phyloP scores from a whole-genome alignment of 495 filamentous ascomycete genomes.

The Trichoderma gamsii region DNA sequence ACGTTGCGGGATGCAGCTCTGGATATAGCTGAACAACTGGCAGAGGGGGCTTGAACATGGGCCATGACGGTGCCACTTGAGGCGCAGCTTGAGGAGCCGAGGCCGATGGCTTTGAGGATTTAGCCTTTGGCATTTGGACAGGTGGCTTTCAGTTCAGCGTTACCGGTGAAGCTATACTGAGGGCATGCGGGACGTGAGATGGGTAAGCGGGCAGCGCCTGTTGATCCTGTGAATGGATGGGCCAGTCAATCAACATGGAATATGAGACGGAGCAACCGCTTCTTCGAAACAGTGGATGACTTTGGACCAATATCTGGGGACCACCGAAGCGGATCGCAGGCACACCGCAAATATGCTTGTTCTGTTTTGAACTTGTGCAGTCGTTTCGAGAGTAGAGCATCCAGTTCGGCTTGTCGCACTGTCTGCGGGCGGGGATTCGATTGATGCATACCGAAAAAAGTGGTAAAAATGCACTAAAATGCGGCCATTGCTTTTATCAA shows the following conservation, averaged over 20 bases:
- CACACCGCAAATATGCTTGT: too few species aligned
- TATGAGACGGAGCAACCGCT: too few species aligned
- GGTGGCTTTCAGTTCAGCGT: not conserved
- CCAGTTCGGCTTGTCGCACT: too few species aligned
- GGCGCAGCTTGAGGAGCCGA: constrained; percentile 16
- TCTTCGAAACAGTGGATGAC: too few species aligned
- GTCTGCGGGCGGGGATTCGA: too few species aligned
- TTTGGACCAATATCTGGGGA: too few species aligned
- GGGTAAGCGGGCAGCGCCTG: too few species aligned
- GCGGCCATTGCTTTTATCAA: constrained; percentile 8
- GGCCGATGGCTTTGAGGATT: constrained; percentile 18
- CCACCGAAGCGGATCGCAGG: too few species aligned
- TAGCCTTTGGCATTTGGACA: constrained; percentile 8
- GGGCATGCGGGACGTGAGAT: too few species aligned
- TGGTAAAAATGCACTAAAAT: not conserved
- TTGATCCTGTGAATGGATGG: not conserved
- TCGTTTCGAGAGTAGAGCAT: too few species aligned
- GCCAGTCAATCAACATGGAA: not conserved
- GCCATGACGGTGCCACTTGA: constrained; percentile 60
- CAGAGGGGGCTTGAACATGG: constrained; percentile 65
- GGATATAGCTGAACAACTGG: constrained; percentile 60
- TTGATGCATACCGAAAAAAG: not conserved
- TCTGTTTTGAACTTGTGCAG: too few species aligned
- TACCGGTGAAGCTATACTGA: too few species aligned
- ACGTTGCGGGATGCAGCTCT: constrained; percentile 40